These are phyloP conservation scores for Ceratocystis harringtonii DNA, from an alignment of 2,329 filamentous ascomycete species.

Conservation along the genomic window DNA sequence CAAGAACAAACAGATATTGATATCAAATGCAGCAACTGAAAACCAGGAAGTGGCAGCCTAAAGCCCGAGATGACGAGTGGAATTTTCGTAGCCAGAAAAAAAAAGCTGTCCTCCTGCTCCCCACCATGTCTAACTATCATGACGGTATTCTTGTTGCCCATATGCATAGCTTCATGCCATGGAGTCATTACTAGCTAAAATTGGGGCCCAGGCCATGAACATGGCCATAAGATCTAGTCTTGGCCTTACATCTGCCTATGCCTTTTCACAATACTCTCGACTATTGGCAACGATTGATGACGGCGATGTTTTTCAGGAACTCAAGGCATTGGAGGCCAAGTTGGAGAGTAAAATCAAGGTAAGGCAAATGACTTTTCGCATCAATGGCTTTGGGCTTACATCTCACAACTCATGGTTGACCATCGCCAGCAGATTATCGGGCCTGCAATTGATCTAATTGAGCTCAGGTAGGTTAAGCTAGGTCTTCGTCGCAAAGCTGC, in stretches of 20 bases:
- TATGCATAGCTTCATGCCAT: constrained; percentile 30
- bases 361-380: not conserved
- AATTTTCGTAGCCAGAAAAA: not conserved
- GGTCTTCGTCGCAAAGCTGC: not conserved
- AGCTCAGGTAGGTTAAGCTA: constrained; percentile 54
- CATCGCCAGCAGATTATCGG: constrained; percentile 52
- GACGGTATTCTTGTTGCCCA: not conserved
- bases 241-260: constrained; percentile 69
- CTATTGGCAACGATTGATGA: constrained; percentile 66
- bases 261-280: constrained; percentile 65
- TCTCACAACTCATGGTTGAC: constrained; percentile 5
- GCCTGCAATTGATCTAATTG: constrained; percentile 81
- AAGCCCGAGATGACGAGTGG: not conserved
- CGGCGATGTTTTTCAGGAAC: constrained; percentile 49
- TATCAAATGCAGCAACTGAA: not conserved
- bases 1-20: not conserved
- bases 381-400: not conserved
- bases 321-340: constrained; percentile 54
- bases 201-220: constrained; percentile 64
- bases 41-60: not conserved
- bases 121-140: not conserved
- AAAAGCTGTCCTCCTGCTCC: not conserved
- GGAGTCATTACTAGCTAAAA: constrained; percentile 46
- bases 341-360: constrained; percentile 66
- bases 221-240: constrained; percentile 84